These are phyloP conservation scores for Coprinellus micaceus DNA, from an alignment of 768 basidiomycete species.

Conservation along the genomic window DNA sequence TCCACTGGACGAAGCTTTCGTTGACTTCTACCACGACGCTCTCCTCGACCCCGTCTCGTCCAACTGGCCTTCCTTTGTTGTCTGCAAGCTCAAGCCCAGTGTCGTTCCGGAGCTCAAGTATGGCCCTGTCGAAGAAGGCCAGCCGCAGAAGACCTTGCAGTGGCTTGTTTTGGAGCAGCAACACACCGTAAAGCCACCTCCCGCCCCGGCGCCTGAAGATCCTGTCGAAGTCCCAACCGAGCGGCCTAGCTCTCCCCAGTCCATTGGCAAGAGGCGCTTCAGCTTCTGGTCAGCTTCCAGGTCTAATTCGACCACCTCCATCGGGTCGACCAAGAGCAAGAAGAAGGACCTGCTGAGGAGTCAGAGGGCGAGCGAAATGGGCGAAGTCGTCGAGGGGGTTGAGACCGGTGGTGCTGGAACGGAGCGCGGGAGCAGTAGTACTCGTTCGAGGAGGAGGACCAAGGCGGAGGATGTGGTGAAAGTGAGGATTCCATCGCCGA, in stretches of 20 bases:
- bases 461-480: conserved; percentile 15
- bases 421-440: conserved; percentile 16
- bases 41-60: conserved; percentile 63
- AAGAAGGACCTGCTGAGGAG: conserved; percentile 24
- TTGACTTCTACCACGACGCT: conserved; percentile 80
- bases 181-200: conserved; percentile 38
- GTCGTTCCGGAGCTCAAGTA: conserved; percentile 21
- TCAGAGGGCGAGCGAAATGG: conserved; percentile 59
- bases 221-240: conserved; percentile 8
- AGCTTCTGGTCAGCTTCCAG: conserved; percentile 51
- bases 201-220: conserved; percentile 18
- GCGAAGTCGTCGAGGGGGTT: conserved; percentile 61
- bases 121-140: conserved; percentile 24
- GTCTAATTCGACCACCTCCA: conserved; percentile 26
- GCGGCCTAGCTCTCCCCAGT: conserved; percentile 41
- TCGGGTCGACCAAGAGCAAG: conserved; percentile 28
- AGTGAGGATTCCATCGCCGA: conserved; percentile 27
- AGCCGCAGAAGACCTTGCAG: conserved; percentile 38
- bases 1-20: conserved; percentile 76
- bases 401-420: conserved; percentile 21
- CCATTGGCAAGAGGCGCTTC: conserved; percentile 60
- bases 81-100: conserved; percentile 60
- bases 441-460: conserved; percentile 6
- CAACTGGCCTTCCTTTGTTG: conserved; percentile 64
- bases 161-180: conserved; percentile 73